Base-by-base conservation (phyloP, 306 rosid species). In the Trifolium pratense region DNA sequence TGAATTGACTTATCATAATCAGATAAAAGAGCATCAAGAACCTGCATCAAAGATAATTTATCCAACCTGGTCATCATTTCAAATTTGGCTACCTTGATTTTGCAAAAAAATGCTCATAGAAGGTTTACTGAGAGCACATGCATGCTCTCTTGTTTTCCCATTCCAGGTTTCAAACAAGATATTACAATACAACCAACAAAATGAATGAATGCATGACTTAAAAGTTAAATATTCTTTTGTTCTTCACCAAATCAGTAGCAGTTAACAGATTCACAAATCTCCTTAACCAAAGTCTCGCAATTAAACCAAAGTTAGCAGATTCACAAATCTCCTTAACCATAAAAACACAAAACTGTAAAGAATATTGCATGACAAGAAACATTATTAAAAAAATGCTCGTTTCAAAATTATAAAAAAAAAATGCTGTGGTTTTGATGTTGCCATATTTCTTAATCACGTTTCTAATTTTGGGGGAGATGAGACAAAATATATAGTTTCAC, bases 11-110 rank as follows among this genome's bases (percentile, higher is more conserved):
- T 77, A 70, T 91, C 97, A 76, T 88, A 95, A 58, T 91, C 99
- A 1, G 89, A 82, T 39, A 95, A 37, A 74, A 95, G 97, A 73
- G 86, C 89, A 81, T 89, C 99, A 74, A 95, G 89, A 89, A 88
- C 96, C 99, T 95, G 82, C 61, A 83, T 48, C 66, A 74, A 29
- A 74, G 48, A 73, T 23, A 68, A 40, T 75, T 40, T 34, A 59
- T 16, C 36, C 55, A 77, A 71, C 67, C 34, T 15, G 55, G 5
- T 56, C 32, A 2, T 55, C 32, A 56, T 23, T 56, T 11, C 61
- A 55, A 55, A 10, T 16, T 3, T 13, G 17, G 17, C 17, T 6
- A 46, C 17, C 55, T 15, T 48, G 55, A 48, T 48, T 48, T 48
- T 70, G 66, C 37, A 70, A 70, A 5, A 74, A 48, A 1, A 29